Conservation (phyloP, 805 yeast genomes). For the Myxozyma udenii region DNA sequence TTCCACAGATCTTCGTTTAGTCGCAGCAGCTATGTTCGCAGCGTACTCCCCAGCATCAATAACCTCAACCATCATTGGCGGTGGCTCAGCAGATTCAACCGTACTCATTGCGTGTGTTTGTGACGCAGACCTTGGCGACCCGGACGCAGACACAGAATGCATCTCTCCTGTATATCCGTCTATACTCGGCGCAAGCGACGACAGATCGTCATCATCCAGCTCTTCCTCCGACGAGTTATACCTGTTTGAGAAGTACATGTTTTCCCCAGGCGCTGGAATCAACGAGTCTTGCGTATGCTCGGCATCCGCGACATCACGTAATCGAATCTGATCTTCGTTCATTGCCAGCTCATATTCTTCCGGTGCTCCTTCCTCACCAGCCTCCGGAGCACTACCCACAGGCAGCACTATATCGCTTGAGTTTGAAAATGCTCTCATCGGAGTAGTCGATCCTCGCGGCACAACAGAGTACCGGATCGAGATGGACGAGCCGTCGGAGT, state of each 20-base stretch:
- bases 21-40: background rate
- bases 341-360: slow-evolving; percentile 5
- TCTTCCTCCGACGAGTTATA: slow-evolving; percentile 29
- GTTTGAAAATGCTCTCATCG: slow-evolving; percentile 18
- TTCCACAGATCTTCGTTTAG: background rate
- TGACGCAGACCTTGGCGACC: background rate
- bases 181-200: slow-evolving; percentile 1
- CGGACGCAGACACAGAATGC: background rate
- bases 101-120: background rate
- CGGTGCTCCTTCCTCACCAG: slow-evolving; percentile 7
- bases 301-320: background rate
- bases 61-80: background rate
- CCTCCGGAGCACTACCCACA: slow-evolving; percentile 3
- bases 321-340: background rate
- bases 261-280: background rate
- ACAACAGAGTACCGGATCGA: slow-evolving; percentile 24
- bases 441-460: slow-evolving; percentile 11
- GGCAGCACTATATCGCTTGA: slow-evolving; percentile 18
- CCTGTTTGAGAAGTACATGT: background rate
- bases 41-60: background rate
- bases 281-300: background rate
- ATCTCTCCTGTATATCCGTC: background rate
- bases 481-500: slow-evolving; percentile 25
- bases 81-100: background rate
- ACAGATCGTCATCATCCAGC: slow-evolving; percentile 19